Conservation (phyloP, 148 eudicot genomes). For the Polygonum aviculare region DNA sequence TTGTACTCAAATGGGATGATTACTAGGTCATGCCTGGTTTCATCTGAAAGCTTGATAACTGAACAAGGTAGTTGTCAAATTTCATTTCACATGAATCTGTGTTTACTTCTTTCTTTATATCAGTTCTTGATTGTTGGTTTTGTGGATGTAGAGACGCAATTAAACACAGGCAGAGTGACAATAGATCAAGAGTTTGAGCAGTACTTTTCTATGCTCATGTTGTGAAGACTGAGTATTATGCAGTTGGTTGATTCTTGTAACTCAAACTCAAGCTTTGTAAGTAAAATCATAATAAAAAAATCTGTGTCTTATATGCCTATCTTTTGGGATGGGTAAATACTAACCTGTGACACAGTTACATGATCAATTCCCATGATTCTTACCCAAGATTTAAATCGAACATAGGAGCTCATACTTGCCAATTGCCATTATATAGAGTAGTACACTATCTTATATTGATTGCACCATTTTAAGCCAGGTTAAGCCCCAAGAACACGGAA, state of each 20-base stretch:
- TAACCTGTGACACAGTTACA: not conserved
- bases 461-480: too few relatives aligned
- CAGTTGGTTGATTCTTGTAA: not conserved
- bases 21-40: not conserved
- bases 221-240: not conserved
- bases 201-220: not conserved
- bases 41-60: not conserved
- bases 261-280: not conserved
- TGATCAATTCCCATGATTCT: too few relatives aligned
- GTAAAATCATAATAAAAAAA: not conserved
- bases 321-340: not conserved
- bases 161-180: not conserved
- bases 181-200: slow-evolving; percentile 11
- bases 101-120: not conserved
- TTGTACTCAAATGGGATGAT: slow-evolving; percentile 4
- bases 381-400: too few relatives aligned
- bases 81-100: not conserved
- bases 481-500: too few relatives aligned
- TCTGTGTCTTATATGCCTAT: not conserved
- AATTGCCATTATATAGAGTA: too few relatives aligned
- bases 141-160: not conserved
- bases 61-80: not conserved
- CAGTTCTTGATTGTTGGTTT: not conserved
- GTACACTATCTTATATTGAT: too few relatives aligned
- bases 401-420: too few relatives aligned